Percentiles rank a stretch among this genome's conserved stretches.
These are phyloP conservation scores for Cutaneotrichosporon spelunceum DNA, from an alignment of 1,284 basidiomycete genomes.

Conservation along the genomic window DNA sequence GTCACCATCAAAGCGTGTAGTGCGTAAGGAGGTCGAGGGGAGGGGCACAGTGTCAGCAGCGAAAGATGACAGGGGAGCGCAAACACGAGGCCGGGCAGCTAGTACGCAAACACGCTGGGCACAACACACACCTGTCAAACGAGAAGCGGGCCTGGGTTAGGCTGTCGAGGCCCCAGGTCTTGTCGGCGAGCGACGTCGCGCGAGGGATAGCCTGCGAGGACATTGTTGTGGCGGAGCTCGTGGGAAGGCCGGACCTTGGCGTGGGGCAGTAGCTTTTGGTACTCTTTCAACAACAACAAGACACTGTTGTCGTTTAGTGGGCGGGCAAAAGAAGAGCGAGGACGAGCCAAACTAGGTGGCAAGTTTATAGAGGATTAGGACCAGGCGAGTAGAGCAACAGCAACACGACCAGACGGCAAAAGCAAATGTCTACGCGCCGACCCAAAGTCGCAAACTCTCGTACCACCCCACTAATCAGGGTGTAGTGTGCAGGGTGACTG, in stretches of 20 bases:
- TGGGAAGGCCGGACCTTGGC: not conserved
- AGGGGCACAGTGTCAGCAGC: constrained; percentile 1
- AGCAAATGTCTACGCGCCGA: not conserved
- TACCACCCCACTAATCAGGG: constrained; percentile 7
- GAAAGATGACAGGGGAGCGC: too few species aligned
- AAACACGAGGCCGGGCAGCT: too few species aligned
- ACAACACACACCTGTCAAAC: constrained; percentile 44
- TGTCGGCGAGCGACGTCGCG: constrained; percentile 42
- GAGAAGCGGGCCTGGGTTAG: constrained; percentile 40
- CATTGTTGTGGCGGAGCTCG: not conserved
- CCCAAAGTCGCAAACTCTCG: constrained; percentile 2
- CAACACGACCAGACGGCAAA: not conserved
- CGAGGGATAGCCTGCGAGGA: constrained; percentile 42
- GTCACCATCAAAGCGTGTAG: not conserved
- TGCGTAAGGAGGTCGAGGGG: not conserved
- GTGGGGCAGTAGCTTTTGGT: not conserved
- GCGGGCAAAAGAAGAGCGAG: not conserved
- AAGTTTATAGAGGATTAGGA: not conserved
- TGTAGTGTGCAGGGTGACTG: not conserved
- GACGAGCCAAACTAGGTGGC: not conserved
- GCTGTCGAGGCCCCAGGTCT: constrained; percentile 46
- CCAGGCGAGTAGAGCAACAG: not conserved
- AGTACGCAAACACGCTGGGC: not conserved
- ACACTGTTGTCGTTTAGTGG: not conserved
- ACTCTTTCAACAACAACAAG: not conserved